A percentile compares a stretch with the other conserved stretches of the same genome.
Evolutionary conservation across 2,329 filamentous ascomycete genomes (phyloP).

Genomic region (Blumeriella jaapii): DNA sequence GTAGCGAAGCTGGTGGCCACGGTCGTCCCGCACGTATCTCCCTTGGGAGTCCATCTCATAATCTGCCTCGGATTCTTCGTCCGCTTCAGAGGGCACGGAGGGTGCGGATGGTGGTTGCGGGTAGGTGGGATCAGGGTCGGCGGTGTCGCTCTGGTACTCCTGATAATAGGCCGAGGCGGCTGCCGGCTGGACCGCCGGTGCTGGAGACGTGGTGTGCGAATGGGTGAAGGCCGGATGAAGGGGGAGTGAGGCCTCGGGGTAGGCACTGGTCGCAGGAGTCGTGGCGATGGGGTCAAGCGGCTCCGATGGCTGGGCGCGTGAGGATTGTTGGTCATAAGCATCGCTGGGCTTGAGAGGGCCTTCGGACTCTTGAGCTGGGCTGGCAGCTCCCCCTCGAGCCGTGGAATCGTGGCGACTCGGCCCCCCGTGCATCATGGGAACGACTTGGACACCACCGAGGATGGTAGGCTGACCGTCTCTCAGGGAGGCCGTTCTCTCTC

Average conservation of each 20-base stretch:
- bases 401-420: conserved; percentile 44
- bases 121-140: conserved; percentile 17
- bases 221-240: conserved; percentile 19
- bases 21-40: conserved; percentile 47
- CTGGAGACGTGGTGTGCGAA: conserved; percentile 31
- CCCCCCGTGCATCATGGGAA: conserved; percentile 74
- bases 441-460: conserved; percentile 87
- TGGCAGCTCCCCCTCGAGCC: too few species aligned
- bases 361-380: conserved; percentile 14
- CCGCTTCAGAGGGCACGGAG: conserved; percentile 36
- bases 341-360: conserved; percentile 19
- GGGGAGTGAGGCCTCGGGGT: conserved; percentile 11
- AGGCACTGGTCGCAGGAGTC: conserved; percentile 17
- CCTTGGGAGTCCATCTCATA: conserved; percentile 54
- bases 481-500: conserved; percentile 74
- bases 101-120: conserved; percentile 27
- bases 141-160: conserved; percentile 29
- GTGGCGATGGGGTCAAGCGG: conserved; percentile 20
- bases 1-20: conserved; percentile 46
- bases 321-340: conserved; percentile 20
- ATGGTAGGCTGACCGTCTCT: conserved; percentile 79
- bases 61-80: conserved; percentile 58
- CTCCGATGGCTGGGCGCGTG: conserved; percentile 29
- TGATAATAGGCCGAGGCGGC: conserved; percentile 33
- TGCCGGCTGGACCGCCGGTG: conserved; percentile 34